Evolutionary conservation across 306 rosid genomes (phyloP).

Genomic region (Inga leiocalycina): DNA sequence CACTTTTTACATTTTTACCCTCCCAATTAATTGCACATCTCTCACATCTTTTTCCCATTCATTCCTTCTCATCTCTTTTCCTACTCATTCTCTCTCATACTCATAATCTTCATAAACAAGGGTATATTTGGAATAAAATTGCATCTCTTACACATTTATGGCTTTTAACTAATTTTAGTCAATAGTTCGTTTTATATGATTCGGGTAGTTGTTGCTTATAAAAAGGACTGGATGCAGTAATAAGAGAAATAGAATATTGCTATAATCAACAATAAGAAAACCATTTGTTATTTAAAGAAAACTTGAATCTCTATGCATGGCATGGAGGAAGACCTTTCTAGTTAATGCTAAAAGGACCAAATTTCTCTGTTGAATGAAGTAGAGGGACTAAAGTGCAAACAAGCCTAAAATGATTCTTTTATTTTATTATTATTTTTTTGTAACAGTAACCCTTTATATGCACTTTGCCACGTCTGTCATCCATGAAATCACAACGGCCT

Average conservation of each 20-base stretch:
- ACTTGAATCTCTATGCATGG: not conserved
- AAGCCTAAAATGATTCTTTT: not conserved
- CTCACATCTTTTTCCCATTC: no score
- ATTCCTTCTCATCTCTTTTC: no score
- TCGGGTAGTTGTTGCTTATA: no score
- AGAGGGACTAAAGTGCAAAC: not conserved
- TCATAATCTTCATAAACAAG: no score
- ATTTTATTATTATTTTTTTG: not conserved
- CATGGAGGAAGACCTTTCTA: not conserved
- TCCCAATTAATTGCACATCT: no score
- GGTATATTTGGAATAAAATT: no score
- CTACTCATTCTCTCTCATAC: no score
- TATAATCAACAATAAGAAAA: not conserved
- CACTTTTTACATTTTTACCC: no score
- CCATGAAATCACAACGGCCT: constrained; percentile 77
- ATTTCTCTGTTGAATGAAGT: not conserved
- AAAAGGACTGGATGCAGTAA: not conserved
- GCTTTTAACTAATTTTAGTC: no score
- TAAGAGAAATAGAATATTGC: not conserved
- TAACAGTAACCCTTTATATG: constrained; percentile 74
- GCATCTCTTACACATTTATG: no score
- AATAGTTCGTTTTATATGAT: no score
- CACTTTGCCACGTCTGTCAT: constrained; percentile 80
- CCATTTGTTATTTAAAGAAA: not conserved
- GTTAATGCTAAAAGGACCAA: not conserved